These are phyloP conservation scores for Lipomyces yamadae DNA, from an alignment of 805 yeast species.

Conservation along the genomic window DNA sequence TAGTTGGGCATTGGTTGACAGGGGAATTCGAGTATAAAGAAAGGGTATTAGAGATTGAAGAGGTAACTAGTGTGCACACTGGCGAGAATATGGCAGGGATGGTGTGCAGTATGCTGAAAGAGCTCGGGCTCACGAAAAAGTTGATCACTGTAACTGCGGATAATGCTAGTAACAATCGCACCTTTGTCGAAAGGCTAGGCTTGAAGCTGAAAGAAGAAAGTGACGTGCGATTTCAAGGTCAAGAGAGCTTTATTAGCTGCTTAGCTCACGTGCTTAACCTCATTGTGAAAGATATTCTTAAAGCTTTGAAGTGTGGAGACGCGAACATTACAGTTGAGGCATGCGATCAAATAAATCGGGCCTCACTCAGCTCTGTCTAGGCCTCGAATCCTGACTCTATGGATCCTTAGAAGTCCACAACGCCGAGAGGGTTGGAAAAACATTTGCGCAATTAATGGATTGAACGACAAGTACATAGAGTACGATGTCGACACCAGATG, in stretches of 20 bases:
- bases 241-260: conserved; percentile 5
- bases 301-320: conserved; percentile 6
- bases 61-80: background rate
- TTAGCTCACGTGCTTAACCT: conserved; percentile 1
- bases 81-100: conserved; percentile 1
- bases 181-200: background rate
- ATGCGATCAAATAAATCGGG: conserved; percentile 1
- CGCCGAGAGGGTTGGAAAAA: conserved; percentile 3
- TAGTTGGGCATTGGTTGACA: conserved; percentile 4
- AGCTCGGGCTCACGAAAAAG: conserved; percentile 5
- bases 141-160: conserved; percentile 3
- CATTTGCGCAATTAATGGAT: background rate
- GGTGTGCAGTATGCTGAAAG: background rate
- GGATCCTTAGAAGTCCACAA: background rate
- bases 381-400: background rate
- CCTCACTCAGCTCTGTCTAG: background rate
- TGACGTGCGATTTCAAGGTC: conserved; percentile 10
- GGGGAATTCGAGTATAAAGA: background rate
- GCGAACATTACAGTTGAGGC: conserved; percentile 1
- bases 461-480: background rate
- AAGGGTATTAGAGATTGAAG: conserved; percentile 4
- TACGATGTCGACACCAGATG: background rate
- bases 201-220: background rate
- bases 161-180: background rate
- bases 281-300: too few species aligned